These are phyloP conservation scores for Psophocarpus tetragonolobus DNA, from an alignment of 306 rosid genomes.

Conservation along the genomic window DNA sequence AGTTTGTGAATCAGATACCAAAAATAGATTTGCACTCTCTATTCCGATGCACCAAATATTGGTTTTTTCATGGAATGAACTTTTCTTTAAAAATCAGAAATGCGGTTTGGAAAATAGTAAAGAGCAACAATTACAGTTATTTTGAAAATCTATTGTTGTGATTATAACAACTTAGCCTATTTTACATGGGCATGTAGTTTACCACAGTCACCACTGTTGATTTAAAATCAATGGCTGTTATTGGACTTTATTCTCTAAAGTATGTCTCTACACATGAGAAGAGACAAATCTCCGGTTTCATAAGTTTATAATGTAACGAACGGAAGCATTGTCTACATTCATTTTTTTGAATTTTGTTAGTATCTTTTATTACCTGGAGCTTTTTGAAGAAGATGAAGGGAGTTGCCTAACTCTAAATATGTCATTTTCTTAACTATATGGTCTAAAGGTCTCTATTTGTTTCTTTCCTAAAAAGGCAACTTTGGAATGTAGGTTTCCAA, in stretches of 20 bases:
- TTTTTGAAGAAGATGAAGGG: conserved; percentile 35
- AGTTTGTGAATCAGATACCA: conserved; percentile 25
- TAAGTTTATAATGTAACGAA: conserved; percentile 11
- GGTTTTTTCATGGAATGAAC: not conserved
- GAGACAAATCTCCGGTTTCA: not conserved
- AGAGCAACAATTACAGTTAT: not conserved
- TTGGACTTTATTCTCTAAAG: not conserved
- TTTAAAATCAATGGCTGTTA: not conserved
- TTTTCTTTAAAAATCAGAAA: not conserved
- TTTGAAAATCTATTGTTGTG: not conserved
- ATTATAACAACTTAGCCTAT: not conserved
- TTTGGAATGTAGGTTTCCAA: conserved; percentile 40
- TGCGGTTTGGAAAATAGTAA: not conserved
- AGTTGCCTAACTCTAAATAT: conserved; percentile 10
- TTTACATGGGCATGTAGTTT: not conserved
- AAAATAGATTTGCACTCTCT: conserved; percentile 7
- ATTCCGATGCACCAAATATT: conserved; percentile 10
- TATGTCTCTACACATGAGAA: not conserved
- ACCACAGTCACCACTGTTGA: not conserved
- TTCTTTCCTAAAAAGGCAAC: conserved; percentile 41
- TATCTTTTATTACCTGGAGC: conserved; percentile 20
- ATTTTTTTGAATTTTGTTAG: conserved; percentile 4
- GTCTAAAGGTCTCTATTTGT: conserved; percentile 44
- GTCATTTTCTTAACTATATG: conserved; percentile 49
- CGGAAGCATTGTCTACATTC: not conserved